Evolutionary conservation across 2,329 filamentous ascomycete species (phyloP), one percentile per base, ranked within the genome.

Genomic region (Geosmithia morbida): DNA sequence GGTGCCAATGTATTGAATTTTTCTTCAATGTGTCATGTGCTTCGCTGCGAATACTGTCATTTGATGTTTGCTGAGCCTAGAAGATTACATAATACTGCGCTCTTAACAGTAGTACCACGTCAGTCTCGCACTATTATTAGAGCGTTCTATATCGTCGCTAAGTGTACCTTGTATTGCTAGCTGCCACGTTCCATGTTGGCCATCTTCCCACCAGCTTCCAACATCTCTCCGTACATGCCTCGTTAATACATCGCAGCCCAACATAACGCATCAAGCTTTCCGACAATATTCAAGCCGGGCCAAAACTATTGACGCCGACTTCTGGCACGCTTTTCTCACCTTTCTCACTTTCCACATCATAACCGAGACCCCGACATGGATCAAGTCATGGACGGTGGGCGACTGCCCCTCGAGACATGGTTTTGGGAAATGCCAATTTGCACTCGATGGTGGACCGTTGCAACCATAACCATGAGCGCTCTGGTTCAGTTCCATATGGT

Each of bases 361-460:
- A 19, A 18, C 18, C 18, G 13, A n/a, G 18, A 37, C 33, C 33
- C 20, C 45, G 33, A 18, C 51, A 79, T 79, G 75, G 74, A 79
- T 54, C 73, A 75, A 57, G 71, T 77, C 57, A 72, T 79, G 61
- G 75, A 77, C 49, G 76, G 73, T 54, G 77, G 74, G 50, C 71
- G 74, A 47, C 70, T 95, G 59, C 92, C 90, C 41, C 75, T 98
- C 7, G 92, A 97, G 66, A 84, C 90, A 55, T 98, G 92, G 92
- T 97, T 96, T 66, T 96, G 87, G 75, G 92, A 98, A 65, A 96
- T 96, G 85, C 92, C 92, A 3, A 80, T 92, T 22, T 94, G 89
- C 65, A 98, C 92, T 39, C 75, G 92, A 51, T 94, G 86, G 83
- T 98, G 92, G 92, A 97, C 92, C 19, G 89, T 87, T 20, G 88